Evolutionary conservation across 2,329 filamentous ascomycete species (phyloP).

Genomic region (Coniella lustricola): DNA sequence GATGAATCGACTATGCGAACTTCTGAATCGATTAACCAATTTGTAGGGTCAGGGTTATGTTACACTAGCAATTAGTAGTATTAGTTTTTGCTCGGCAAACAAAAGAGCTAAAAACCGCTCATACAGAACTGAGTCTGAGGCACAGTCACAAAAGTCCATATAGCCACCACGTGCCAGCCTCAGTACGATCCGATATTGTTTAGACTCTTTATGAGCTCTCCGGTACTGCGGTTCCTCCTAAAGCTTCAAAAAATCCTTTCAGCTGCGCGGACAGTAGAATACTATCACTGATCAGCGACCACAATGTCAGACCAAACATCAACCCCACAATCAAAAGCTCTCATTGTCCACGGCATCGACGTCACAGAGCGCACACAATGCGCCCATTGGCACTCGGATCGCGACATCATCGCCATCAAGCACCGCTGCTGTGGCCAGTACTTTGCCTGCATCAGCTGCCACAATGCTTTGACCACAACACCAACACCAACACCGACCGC

Average conservation of each 20-base stretch:
- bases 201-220: not conserved
- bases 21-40: too few relatives aligned
- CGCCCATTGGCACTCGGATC: slow-evolving; percentile 20
- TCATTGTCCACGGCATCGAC: slow-evolving; percentile 16
- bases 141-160: too few relatives aligned
- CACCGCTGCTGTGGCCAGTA: slow-evolving; percentile 21
- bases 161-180: too few relatives aligned
- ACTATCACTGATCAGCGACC: not conserved
- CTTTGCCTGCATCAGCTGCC: slow-evolving; percentile 21
- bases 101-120: too few relatives aligned
- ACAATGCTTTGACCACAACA: slow-evolving; percentile 14
- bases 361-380: slow-evolving; percentile 19
- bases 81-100: too few relatives aligned
- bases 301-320: not conserved
- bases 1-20: too few relatives aligned
- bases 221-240: too few relatives aligned
- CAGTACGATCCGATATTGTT: not conserved
- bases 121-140: too few relatives aligned
- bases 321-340: not conserved
- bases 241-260: too few relatives aligned
- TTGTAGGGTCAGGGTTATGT: too few relatives aligned
- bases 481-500: too few relatives aligned
- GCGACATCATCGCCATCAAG: slow-evolving; percentile 21
- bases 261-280: not conserved
- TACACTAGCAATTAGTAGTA: too few relatives aligned